Evolutionary conservation across 805 yeast species (phyloP).

Genomic region (Vanderwaltozyma polyspora): DNA sequence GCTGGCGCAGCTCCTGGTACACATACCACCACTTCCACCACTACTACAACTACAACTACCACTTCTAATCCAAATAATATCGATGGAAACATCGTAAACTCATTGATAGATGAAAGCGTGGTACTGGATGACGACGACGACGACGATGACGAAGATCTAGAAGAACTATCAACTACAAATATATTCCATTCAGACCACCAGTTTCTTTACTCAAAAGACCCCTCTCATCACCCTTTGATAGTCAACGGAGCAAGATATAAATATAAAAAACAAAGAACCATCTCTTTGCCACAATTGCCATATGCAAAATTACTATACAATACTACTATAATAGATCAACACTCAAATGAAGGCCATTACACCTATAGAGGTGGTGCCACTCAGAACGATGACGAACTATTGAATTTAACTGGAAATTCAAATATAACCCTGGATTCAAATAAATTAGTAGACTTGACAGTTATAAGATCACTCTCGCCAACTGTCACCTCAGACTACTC

Average conservation of each 20-base stretch:
- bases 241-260: no score
- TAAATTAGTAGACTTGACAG: slow-evolving; percentile 15
- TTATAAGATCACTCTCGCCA: slow-evolving; percentile 9
- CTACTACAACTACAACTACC: no score
- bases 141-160: not conserved
- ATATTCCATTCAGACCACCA: no score
- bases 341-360: not conserved
- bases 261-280: slow-evolving; percentile 36
- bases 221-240: no score
- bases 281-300: slow-evolving; percentile 44
- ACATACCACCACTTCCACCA: no score
- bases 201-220: no score
- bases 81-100: no score
- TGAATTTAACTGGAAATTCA: slow-evolving; percentile 25
- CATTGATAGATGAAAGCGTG: no score
- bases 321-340: not conserved
- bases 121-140: not conserved
- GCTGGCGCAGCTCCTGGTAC: no score
- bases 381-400: slow-evolving; percentile 23
- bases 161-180: no score
- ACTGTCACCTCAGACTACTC: not conserved
- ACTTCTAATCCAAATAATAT: slow-evolving; percentile 96
- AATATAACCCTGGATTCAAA: slow-evolving; percentile 25
- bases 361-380: slow-evolving; percentile 6
- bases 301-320: slow-evolving; percentile 35